Conservation (phyloP, 352 stramenopile species). For the Pythium insidiosum region DNA sequence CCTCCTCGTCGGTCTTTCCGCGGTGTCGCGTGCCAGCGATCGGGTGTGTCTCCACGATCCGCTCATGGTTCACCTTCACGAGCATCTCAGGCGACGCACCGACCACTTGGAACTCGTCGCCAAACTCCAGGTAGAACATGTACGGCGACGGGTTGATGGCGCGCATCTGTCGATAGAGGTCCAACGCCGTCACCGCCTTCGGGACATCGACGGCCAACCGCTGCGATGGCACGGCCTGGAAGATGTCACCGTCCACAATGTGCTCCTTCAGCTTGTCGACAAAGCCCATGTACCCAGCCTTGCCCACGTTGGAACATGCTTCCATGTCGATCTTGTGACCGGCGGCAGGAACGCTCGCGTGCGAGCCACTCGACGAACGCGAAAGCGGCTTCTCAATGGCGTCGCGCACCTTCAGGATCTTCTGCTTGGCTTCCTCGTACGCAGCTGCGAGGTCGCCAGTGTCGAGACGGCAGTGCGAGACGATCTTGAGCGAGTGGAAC, state of each 20-base stretch:
- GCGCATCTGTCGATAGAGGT: constrained; percentile 87
- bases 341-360: constrained; percentile 29
- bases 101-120: constrained; percentile 82
- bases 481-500: constrained; percentile 86
- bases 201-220: constrained; percentile 64
- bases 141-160: constrained; percentile 86
- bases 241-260: constrained; percentile 87
- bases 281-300: constrained; percentile 82
- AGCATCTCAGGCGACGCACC: constrained; percentile 87
- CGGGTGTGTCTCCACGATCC: constrained; percentile 82
- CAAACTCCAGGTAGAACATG: constrained; percentile 87
- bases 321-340: constrained; percentile 57
- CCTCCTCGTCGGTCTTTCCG: constrained; percentile 78
- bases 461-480: constrained; percentile 74
- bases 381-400: constrained; percentile 54
- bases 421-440: constrained; percentile 64
- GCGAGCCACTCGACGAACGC: constrained; percentile 44
- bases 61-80: constrained; percentile 80
- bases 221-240: constrained; percentile 85
- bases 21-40: constrained; percentile 86
- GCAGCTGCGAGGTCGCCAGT: constrained; percentile 49
- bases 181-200: constrained; percentile 53
- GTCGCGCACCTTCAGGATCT: constrained; percentile 58
- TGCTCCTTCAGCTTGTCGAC: constrained; percentile 83
- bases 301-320: constrained; percentile 71